Percentiles rank a stretch among this genome's conserved stretches.
Conservation (phyloP, 2,329 filamentous ascomycete species). For the Fusarium avenaceum region DNA sequence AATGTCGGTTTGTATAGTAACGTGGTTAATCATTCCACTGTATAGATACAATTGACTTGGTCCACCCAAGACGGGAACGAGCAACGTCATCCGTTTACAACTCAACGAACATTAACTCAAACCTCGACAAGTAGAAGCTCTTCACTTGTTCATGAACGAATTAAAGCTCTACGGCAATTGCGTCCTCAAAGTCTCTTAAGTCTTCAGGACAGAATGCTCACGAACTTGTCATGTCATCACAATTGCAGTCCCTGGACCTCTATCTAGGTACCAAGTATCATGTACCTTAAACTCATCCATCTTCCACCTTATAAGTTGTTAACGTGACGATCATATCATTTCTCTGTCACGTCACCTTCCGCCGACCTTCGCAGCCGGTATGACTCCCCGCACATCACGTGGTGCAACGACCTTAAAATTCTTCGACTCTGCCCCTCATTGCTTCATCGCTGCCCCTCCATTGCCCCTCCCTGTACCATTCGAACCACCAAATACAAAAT, state of each 20-base stretch:
- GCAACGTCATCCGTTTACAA: not conserved
- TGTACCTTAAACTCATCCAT: not conserved
- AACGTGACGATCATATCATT: constrained; percentile 3
- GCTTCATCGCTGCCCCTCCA: constrained; percentile 8
- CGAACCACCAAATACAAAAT: not conserved
- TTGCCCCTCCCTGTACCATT: constrained; percentile 19
- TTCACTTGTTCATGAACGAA: rapidly evolving
- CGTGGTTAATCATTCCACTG: not conserved
- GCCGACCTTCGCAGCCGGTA: not conserved
- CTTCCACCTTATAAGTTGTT: not conserved
- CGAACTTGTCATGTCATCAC: not conserved
- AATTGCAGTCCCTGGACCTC: not conserved
- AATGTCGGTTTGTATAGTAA: not conserved
- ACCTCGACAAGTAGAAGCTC: not conserved
- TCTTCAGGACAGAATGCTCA: not conserved
- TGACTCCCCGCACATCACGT: constrained; percentile 14
- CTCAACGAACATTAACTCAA: not conserved
- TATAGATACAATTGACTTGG: not conserved
- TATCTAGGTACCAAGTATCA: not conserved
- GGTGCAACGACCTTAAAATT: constrained; percentile 11
- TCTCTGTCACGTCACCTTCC: not conserved
- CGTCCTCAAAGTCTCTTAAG: not conserved
- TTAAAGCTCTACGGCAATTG: not conserved
- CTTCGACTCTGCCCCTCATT: constrained; percentile 16
- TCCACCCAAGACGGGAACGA: not conserved